Percentiles rank a stretch among this genome's conserved stretches.
These are phyloP conservation scores for Leccinum uliginosum DNA, from an alignment of 768 basidiomycete genomes.

Conservation along the genomic window DNA sequence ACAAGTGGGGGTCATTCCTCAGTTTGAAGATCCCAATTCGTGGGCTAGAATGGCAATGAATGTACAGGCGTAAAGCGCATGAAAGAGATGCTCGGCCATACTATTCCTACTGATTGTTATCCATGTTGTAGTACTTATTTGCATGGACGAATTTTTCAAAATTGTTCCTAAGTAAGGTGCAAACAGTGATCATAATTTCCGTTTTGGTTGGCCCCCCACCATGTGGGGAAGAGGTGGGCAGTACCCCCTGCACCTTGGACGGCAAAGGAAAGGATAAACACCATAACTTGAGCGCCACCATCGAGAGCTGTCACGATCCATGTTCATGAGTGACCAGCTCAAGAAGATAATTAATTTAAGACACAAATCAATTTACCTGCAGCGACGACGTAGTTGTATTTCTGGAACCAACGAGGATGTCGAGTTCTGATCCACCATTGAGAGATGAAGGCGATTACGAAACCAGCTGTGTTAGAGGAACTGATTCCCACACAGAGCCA, in stretches of 20 bases:
- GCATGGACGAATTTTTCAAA: too few relatives aligned
- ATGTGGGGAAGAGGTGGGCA: slow-evolving; percentile 46
- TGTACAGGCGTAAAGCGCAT: neutral
- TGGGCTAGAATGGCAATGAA: neutral
- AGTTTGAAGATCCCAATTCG: neutral
- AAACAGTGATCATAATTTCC: slow-evolving; percentile 35
- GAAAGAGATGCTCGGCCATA: too few relatives aligned
- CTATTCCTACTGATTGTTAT: too few relatives aligned
- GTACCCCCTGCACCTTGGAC: slow-evolving; percentile 49
- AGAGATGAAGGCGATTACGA: slow-evolving; percentile 26
- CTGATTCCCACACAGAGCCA: slow-evolving; percentile 26
- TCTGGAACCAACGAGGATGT: slow-evolving; percentile 33
- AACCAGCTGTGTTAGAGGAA: slow-evolving; percentile 15
- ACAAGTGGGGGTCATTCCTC: neutral
- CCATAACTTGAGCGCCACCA: slow-evolving; percentile 46
- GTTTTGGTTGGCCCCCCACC: slow-evolving; percentile 59
- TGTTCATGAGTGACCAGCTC: neutral
- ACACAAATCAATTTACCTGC: slow-evolving; percentile 37
- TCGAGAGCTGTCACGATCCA: slow-evolving; percentile 30
- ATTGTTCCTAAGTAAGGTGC: slow-evolving; percentile 7
- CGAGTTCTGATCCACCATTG: slow-evolving; percentile 38
- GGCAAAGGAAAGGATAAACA: slow-evolving; percentile 48
- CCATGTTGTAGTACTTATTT: too few relatives aligned
- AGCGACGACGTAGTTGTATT: slow-evolving; percentile 33
- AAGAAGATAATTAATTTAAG: too few relatives aligned